Conservation (phyloP, 768 basidiomycete species). For the Kondoa malvinella region DNA sequence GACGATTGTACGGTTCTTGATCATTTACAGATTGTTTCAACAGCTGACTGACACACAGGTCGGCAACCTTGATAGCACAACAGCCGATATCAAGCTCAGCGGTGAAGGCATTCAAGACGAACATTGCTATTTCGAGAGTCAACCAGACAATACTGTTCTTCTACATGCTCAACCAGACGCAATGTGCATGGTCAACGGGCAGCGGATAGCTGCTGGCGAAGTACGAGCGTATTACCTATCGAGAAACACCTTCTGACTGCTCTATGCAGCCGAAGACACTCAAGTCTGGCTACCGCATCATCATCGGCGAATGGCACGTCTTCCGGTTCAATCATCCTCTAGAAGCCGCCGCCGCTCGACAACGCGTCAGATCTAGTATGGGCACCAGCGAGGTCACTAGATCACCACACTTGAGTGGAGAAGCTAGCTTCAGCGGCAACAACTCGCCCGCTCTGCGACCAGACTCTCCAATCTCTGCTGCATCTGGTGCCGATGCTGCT, state of each 20-base stretch:
- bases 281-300: slow-evolving; percentile 86
- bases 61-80: slow-evolving; percentile 68
- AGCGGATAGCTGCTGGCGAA: slow-evolving; percentile 58
- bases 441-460: slow-evolving; percentile 44
- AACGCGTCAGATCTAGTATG: slow-evolving; percentile 35
- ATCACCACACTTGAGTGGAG: slow-evolving; percentile 39
- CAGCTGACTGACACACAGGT: slow-evolving; percentile 40
- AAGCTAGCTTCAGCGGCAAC: slow-evolving; percentile 39
- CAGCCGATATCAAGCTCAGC: slow-evolving; percentile 75
- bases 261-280: slow-evolving; percentile 52
- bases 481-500: slow-evolving; percentile 43
- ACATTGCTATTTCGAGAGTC: slow-evolving; percentile 81
- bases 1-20: slow-evolving; percentile 57
- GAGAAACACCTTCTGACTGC: not conserved
- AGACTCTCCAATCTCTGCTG: slow-evolving; percentile 52
- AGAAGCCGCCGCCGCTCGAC: slow-evolving; percentile 77
- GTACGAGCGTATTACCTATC: slow-evolving; percentile 36
- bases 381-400: not conserved
- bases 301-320: slow-evolving; percentile 91
- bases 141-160: slow-evolving; percentile 51
- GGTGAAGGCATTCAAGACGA: slow-evolving; percentile 80
- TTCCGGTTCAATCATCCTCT: slow-evolving; percentile 92
- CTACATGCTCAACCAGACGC: slow-evolving; percentile 63
- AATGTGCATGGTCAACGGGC: slow-evolving; percentile 85
- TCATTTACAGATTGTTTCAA: no score